A percentile compares a stretch with the other conserved stretches of the same genome.
Conservation (phyloP, 176 grass and related monocot genomes). For the Avena atlantica region DNA sequence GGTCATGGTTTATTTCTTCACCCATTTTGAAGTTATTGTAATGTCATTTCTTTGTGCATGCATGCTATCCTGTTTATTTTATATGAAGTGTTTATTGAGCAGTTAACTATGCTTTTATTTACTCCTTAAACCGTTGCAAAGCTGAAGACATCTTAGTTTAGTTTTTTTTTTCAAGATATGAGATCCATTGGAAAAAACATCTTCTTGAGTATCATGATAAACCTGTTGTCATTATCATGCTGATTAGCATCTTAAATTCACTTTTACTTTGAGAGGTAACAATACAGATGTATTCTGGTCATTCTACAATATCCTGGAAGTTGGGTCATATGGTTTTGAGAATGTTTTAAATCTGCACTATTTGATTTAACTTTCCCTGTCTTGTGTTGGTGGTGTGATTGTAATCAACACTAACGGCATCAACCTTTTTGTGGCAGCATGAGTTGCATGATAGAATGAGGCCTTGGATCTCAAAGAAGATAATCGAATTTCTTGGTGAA, state of each 20-base stretch:
- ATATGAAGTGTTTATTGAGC: background rate
- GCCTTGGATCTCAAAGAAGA: conserved; percentile 99
- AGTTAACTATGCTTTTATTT: conserved; percentile 6
- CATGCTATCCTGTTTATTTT: conserved; percentile 18
- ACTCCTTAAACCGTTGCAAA: background rate
- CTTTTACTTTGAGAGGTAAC: background rate
- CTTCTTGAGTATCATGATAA: conserved; percentile 3
- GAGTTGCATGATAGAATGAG: conserved; percentile 95
- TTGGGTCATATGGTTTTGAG: background rate
- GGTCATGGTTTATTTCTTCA: conserved; percentile 1
- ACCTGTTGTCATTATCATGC: background rate
- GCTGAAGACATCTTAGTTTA: background rate
- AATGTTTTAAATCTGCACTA: background rate
- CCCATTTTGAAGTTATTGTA: conserved; percentile 26
- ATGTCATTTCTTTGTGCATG: conserved; percentile 17
- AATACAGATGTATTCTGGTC: background rate
- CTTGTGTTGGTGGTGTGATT: conserved; percentile 5
- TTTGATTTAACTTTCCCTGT: conserved; percentile 8
- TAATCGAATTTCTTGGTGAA: conserved; percentile 96
- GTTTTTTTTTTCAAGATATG: background rate
- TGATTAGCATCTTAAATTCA: background rate
- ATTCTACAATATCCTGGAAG: background rate
- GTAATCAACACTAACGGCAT: conserved; percentile 27
- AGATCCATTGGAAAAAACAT: background rate
- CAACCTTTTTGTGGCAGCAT: conserved; percentile 59